Evolutionary conservation across 208 protist species (phyloP), one percentile per base, ranked within the genome.

Genomic region (Phytomonas serpens): DNA sequence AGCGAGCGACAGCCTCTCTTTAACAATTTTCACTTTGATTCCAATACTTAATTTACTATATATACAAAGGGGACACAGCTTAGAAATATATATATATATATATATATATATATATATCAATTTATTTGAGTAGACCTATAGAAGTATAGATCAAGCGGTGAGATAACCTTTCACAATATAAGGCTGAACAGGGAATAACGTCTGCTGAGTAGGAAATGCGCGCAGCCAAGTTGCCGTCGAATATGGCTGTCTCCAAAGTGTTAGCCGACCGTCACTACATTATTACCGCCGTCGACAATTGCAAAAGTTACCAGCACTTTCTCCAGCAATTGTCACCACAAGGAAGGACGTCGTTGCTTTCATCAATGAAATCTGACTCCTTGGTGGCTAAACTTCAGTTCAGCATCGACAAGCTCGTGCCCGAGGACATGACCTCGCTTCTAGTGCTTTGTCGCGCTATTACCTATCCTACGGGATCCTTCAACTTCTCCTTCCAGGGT

Each of bases 401-500:
- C 47, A 83, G 83, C 67, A 37, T 92, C 11, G 76, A 85, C 37
- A 74, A 82, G 34, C 73, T 93, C 14, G 64, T 83, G 7, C 76
- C 81, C 11, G 52, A 3, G 0, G 83, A 89, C 61, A 87, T 81
- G 82, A 75, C 80, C 23, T 31, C 40, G 23, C 66, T 93, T 47
- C 68, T 93, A 61, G 73, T 66, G 23, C 69, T 81, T 71, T 85
- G 88, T 68, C 81, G 83, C 27, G 42, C 64, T n/a, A 63, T 88
- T 6, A 89, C 85, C 0, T 71, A 81, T 23, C 79, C 85, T 4
- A 5, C 13, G 9, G 74, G 51, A 23, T 72, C 77, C 68, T 84
- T 85, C 68, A 93, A 74, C 72, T 90, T 85, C 62, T 88, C 84
- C n/a, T 93, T 76, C 7, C 87, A 84, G 16, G 87, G 87, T 3